Percentiles rank a stretch among this genome's conserved stretches.
These are phyloP conservation scores for Acer yangbiense DNA, from an alignment of 345 rosid species.

Conservation along the genomic window DNA sequence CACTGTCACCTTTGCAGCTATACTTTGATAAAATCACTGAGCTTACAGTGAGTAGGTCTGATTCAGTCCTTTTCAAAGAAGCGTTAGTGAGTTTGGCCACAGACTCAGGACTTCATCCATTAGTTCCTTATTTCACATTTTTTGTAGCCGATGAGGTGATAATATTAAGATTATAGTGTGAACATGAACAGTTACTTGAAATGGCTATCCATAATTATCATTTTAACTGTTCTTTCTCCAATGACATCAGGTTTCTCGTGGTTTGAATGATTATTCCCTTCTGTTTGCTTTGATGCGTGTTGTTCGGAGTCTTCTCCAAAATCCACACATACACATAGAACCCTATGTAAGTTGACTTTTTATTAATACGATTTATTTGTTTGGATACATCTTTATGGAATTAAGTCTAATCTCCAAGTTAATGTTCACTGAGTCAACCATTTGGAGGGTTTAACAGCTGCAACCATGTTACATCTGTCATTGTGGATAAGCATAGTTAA, in stretches of 20 bases:
- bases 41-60: constrained; percentile 74
- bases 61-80: constrained; percentile 76
- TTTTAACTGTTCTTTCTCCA: constrained; percentile 25
- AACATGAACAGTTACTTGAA: background rate
- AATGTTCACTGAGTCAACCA: background rate
- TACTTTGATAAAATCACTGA: constrained; percentile 95
- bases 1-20: constrained; percentile 56
- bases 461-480: background rate
- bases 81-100: constrained; percentile 93
- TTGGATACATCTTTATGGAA: constrained; percentile 9
- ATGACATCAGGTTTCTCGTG: constrained; percentile 78
- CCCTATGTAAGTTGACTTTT: constrained; percentile 76
- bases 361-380: constrained; percentile 12
- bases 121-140: constrained; percentile 93
- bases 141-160: constrained; percentile 95
- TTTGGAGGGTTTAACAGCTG: constrained; percentile 3
- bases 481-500: background rate
- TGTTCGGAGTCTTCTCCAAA: constrained; percentile 82
- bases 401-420: constrained; percentile 8
- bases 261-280: constrained; percentile 74
- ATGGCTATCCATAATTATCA: constrained; percentile 14
- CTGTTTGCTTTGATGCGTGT: constrained; percentile 93
- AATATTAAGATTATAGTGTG: constrained; percentile 11
- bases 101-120: constrained; percentile 96
- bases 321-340: constrained; percentile 87